Conservation (phyloP, 257 asterid species). For the Solanum paucissectum region DNA sequence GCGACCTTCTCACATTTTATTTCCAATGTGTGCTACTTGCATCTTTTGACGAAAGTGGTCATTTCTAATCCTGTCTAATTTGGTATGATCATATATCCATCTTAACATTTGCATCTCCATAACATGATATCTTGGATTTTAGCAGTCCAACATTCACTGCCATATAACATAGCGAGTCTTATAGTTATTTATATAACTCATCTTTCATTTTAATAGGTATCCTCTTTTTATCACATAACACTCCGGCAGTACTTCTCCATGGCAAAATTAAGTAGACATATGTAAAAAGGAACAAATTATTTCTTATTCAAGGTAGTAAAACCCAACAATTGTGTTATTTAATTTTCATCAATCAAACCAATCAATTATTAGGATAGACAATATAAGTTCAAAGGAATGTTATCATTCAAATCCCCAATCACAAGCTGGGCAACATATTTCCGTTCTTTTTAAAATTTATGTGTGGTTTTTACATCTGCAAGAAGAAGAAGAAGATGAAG, state of each 20-base stretch:
- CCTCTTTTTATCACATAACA: not conserved
- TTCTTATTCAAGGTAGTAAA: not conserved
- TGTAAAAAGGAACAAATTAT: not conserved
- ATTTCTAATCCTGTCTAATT: not conserved
- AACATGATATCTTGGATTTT: not conserved
- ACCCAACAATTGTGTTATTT: not conserved
- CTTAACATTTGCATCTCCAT: not conserved
- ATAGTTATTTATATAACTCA: not conserved
- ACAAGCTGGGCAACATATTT: not conserved
- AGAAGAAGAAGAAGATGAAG: not conserved
- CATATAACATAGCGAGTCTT: not conserved
- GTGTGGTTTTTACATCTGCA: not conserved
- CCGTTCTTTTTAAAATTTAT: not conserved
- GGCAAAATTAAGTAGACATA: not conserved
- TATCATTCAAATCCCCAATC: not conserved
- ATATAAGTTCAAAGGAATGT: not conserved
- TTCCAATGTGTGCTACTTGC: not conserved
- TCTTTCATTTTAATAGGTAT: not conserved
- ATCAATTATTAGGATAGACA: not conserved
- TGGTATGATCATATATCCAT: not conserved
- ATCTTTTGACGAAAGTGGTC: not conserved
- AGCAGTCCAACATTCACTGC: not conserved
- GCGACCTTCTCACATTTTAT: not conserved
- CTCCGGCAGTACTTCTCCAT: not conserved
- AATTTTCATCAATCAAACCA: not conserved